phyloP scores from a whole-genome alignment of 1,139 yeast species.

The Yamadazyma taylorii region DNA sequence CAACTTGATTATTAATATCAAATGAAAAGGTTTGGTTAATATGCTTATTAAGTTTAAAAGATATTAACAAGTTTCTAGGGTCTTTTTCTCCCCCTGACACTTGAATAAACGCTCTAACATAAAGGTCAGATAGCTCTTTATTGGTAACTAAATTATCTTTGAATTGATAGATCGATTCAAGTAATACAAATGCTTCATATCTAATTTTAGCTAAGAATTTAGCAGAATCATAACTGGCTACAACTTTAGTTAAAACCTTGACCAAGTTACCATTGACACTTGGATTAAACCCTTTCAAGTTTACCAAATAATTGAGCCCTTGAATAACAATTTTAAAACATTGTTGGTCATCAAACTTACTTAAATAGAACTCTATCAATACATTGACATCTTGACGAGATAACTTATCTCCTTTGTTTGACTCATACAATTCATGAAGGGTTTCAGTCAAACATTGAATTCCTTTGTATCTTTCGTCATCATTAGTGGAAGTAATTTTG shows the following conservation, averaged over 20 bases:
- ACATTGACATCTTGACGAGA: constrained; percentile 67
- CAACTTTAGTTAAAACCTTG: constrained; percentile 41
- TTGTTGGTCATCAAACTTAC: constrained; percentile 65
- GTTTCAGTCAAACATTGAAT: constrained; percentile 59
- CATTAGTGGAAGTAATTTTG: constrained; percentile 68
- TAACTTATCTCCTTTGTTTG: constrained; percentile 33
- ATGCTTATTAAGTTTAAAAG: constrained; percentile 57
- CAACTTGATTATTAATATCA: constrained; percentile 37
- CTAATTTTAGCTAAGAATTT: constrained; percentile 67
- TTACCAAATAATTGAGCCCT: constrained; percentile 55
- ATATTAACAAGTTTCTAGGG: constrained; percentile 77
- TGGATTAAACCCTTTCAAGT: constrained; percentile 46
- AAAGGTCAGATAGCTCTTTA: constrained; percentile 30
- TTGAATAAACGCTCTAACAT: constrained; percentile 58
- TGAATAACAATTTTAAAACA: constrained; percentile 53
- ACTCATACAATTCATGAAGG: constrained; percentile 29
- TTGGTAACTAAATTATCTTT: constrained; percentile 34
- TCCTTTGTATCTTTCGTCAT: constrained; percentile 50
- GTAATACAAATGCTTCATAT: constrained; percentile 35
- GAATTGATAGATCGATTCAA: constrained; percentile 39
- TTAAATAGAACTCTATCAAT: constrained; percentile 60
- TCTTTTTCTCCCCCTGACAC: constrained; percentile 89
- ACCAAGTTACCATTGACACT: constrained; percentile 24
- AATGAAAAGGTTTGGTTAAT: constrained; percentile 51
- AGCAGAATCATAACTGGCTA: constrained; percentile 56